Evolutionary conservation across 2,329 filamentous ascomycete genomes (phyloP).

Genomic region (Metarhizium album): DNA sequence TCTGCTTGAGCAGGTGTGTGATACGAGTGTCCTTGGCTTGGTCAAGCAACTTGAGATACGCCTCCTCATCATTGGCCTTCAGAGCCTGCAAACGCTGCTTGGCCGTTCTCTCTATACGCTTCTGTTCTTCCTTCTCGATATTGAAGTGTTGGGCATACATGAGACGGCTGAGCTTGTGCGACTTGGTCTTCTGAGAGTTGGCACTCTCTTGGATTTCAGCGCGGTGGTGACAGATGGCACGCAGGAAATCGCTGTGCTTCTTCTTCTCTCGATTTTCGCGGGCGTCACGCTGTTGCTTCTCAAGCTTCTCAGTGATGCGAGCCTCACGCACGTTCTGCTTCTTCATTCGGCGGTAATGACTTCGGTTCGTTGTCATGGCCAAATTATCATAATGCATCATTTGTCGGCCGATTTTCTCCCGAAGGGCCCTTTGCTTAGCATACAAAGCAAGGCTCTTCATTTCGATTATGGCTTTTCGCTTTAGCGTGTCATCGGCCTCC

Average conservation of each 20-base stretch:
- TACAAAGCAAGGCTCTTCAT: slow-evolving; percentile 86
- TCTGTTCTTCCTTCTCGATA: slow-evolving; percentile 99
- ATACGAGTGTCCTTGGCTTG: slow-evolving; percentile 99
- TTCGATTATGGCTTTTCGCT: slow-evolving; percentile 85
- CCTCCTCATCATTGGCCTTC: slow-evolving; percentile 98
- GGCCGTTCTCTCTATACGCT: slow-evolving; percentile 90
- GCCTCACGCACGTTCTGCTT: slow-evolving; percentile 94
- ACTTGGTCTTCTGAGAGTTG: slow-evolving; percentile 57
- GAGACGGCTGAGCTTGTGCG: slow-evolving; percentile 76
- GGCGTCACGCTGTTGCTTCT: slow-evolving; percentile 96
- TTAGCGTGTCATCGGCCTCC: slow-evolving; percentile 69
- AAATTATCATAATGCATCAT: slow-evolving; percentile 96
- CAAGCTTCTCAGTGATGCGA: slow-evolving; percentile 94
- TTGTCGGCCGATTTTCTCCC: slow-evolving; percentile 77
- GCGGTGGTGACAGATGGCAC: slow-evolving; percentile 74
- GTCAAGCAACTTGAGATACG: slow-evolving; percentile 92
- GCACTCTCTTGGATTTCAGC: slow-evolving; percentile 64
- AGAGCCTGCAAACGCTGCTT: slow-evolving; percentile 99
- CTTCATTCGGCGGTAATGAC: slow-evolving; percentile 86
- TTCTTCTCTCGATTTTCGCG: slow-evolving; percentile 95
- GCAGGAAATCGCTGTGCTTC: slow-evolving; percentile 87
- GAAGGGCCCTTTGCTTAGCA: slow-evolving; percentile 74
- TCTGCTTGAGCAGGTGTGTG: slow-evolving; percentile 91
- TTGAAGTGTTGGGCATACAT: slow-evolving; percentile 88
- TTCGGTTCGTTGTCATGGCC: slow-evolving; percentile 91